These are phyloP conservation scores for Mortierella sp. DNA, from an alignment of 371 early-diverging fungal genomes.

Conservation along the genomic window DNA sequence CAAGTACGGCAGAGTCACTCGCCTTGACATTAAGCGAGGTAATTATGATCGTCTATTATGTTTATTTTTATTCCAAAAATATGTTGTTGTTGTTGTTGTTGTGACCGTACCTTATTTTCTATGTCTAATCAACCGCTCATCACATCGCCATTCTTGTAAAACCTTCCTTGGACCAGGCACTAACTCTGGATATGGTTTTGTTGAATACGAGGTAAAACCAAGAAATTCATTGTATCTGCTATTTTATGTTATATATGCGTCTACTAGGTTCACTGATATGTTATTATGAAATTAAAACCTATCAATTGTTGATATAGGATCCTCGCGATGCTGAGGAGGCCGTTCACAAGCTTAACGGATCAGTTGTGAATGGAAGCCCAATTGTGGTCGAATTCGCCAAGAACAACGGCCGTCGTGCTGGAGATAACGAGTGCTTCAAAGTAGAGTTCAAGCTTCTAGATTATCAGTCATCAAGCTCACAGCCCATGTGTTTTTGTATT, in stretches of 20 bases:
- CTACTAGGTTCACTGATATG: background rate
- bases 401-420: conserved; percentile 66
- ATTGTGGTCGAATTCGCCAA: conserved; percentile 79
- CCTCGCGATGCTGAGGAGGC: conserved; percentile 85
- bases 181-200: conserved; percentile 68
- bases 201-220: conserved; percentile 67
- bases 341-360: conserved; percentile 74
- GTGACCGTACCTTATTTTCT: background rate
- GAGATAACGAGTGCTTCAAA: conserved; percentile 74
- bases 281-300: background rate
- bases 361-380: conserved; percentile 64
- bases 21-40: conserved; percentile 77
- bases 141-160: background rate
- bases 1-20: conserved; percentile 81
- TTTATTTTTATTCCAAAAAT: conserved; percentile 2
- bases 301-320: conserved; percentile 44
- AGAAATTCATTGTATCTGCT: background rate
- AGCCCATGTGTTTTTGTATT: background rate
- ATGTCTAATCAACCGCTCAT: background rate
- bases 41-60: background rate
- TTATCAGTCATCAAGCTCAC: background rate
- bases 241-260: too few relatives aligned
- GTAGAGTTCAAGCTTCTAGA: conserved; percentile 5
- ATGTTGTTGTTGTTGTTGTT: conserved; percentile 5
- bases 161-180: conserved; percentile 18